Percentiles rank a stretch among this genome's conserved stretches.
phyloP scores from a whole-genome alignment of 164 flowering plant genomes.

The Berberis vulgaris region DNA sequence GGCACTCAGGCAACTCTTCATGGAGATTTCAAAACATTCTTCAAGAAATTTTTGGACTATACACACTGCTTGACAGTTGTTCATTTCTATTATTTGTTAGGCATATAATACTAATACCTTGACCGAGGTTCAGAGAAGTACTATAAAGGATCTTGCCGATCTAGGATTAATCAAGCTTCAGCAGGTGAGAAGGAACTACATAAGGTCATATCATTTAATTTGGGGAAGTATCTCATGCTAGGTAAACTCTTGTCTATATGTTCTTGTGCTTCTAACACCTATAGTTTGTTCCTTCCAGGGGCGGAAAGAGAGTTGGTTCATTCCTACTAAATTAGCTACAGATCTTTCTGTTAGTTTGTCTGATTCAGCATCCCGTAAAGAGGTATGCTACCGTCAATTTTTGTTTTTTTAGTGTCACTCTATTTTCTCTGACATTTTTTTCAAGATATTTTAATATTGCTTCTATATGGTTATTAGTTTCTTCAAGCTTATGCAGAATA shows the following conservation, averaged over 20 bases:
- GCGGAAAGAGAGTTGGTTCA: constrained; percentile 95
- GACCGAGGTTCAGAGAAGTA: constrained; percentile 49
- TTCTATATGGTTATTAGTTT: too few species aligned
- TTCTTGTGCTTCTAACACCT: too few species aligned
- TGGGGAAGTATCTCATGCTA: too few species aligned
- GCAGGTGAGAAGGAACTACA: constrained; percentile 41
- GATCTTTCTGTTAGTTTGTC: constrained; percentile 89
- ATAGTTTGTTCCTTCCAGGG: constrained; percentile 44
- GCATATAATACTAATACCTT: constrained; percentile 75
- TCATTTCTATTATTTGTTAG: constrained; percentile 20
- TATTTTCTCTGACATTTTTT: neutral
- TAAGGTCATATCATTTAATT: neutral
- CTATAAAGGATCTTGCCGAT: constrained; percentile 78
- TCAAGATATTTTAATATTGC: neutral
- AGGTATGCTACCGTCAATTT: constrained; percentile 30
- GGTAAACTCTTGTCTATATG: too few species aligned
- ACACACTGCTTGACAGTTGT: too few species aligned
- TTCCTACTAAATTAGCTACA: constrained; percentile 87
- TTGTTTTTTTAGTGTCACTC: neutral
- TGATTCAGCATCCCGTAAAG: constrained; percentile 76
- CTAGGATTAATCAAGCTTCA: constrained; percentile 86
- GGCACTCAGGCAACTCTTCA: too few species aligned
- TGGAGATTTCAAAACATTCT: too few species aligned
- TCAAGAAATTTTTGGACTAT: too few species aligned
- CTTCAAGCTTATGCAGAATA: too few species aligned